These are phyloP conservation scores for Elaeis guineensis DNA, from an alignment of 176 grass and related monocot species.

Conservation along the genomic window DNA sequence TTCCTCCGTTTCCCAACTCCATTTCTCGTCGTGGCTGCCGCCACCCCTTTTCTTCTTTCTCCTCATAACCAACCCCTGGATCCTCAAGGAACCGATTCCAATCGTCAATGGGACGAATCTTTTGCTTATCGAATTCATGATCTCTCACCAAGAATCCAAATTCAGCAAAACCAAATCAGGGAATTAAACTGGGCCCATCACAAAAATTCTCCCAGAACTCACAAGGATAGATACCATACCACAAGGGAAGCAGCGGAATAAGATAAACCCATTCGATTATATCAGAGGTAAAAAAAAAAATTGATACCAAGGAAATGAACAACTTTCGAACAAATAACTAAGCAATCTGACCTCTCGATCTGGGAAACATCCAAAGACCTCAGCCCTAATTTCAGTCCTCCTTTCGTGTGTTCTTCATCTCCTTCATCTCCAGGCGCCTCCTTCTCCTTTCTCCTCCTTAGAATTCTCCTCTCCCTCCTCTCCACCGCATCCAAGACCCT, in stretches of 20 bases:
- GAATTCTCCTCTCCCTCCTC: constrained; percentile 50
- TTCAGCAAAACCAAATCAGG: constrained; percentile 33
- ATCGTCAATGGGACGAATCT: constrained; percentile 42
- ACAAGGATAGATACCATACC: neutral
- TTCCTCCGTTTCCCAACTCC: no score
- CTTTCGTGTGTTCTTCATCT: constrained; percentile 5
- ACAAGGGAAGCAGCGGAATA: neutral
- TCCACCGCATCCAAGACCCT: neutral
- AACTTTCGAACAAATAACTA: no score
- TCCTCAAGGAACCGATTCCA: constrained; percentile 80
- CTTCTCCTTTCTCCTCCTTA: constrained; percentile 50
- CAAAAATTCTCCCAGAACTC: neutral
- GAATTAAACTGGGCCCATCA: neutral
- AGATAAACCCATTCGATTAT: constrained; percentile 1
- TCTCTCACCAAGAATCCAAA: constrained; percentile 66
- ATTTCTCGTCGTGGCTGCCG: no score
- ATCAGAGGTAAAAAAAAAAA: neutral
- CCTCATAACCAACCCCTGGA: constrained; percentile 4
- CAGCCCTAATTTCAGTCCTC: constrained; percentile 23
- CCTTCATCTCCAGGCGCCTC: neutral
- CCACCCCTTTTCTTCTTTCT: constrained; percentile 17
- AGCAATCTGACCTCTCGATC: constrained; percentile 34
- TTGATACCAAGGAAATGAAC: no score
- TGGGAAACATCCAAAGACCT: constrained; percentile 30
- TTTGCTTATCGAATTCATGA: constrained; percentile 66